Conservation (phyloP, 768 basidiomycete genomes). For the Mrakia gelida region DNA sequence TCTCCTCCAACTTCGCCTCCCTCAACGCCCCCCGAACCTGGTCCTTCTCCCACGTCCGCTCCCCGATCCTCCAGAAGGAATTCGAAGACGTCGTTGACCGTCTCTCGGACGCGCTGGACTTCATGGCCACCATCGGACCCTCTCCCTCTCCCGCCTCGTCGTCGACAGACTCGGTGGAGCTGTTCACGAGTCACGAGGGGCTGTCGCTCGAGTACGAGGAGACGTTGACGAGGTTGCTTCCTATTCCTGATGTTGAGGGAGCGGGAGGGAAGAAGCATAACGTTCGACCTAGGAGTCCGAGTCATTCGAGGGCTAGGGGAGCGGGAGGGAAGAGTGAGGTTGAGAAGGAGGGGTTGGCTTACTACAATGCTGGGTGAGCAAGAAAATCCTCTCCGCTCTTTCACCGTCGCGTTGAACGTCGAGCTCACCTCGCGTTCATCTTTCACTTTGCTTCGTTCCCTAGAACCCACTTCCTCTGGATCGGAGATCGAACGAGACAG, state of each 20-base stretch:
- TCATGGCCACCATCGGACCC: conserved; percentile 74
- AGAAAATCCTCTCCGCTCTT: too few species aligned
- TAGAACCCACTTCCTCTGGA: conserved; percentile 77
- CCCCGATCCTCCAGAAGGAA: conserved; percentile 62
- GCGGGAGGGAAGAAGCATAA: conserved; percentile 1
- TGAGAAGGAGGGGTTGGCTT: conserved; percentile 19
- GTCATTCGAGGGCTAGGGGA: not conserved
- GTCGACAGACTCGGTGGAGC: conserved; percentile 49
- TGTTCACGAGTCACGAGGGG: conserved; percentile 70
- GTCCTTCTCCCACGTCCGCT: conserved; percentile 89
- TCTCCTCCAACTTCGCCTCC: conserved; percentile 91
- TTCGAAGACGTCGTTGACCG: conserved; percentile 81
- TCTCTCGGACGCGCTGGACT: conserved; percentile 86
- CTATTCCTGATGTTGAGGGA: not conserved
- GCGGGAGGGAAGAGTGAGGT: not conserved
- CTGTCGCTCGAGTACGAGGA: conserved; percentile 88
- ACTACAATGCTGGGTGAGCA: conserved; percentile 27
- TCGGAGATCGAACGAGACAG: conserved; percentile 92
- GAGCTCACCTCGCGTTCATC: not conserved
- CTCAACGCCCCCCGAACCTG: conserved; percentile 82
- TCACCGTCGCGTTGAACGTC: not conserved
- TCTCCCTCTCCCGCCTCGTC: conserved; percentile 34
- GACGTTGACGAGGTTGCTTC: conserved; percentile 66
- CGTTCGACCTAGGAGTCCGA: conserved; percentile 5
- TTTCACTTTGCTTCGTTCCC: too few species aligned